Conservation (phyloP, 306 rosid genomes). For the Arachis hypogaea region DNA sequence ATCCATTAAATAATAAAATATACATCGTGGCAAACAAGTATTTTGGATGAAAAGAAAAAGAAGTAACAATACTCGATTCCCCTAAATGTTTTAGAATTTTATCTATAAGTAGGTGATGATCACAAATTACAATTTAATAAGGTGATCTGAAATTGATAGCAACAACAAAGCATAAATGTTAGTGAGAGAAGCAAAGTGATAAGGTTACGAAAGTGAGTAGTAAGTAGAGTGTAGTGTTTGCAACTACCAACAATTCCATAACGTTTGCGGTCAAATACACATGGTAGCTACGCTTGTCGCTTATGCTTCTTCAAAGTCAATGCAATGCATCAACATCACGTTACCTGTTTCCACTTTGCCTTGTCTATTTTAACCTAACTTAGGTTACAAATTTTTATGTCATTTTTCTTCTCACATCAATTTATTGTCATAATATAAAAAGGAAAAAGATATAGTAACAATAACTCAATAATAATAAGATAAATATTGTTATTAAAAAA, state of each 20-base stretch:
- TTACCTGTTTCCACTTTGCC: neutral
- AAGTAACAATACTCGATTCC: too few relatives aligned
- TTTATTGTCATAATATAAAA: too few relatives aligned
- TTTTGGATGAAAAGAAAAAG: too few relatives aligned
- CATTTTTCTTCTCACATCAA: too few relatives aligned
- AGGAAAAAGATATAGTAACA: too few relatives aligned
- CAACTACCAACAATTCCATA: neutral
- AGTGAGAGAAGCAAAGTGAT: neutral
- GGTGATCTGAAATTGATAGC: neutral
- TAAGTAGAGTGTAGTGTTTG: neutral
- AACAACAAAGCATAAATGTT: neutral
- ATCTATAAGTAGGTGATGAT: neutral
- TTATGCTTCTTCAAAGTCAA: neutral
- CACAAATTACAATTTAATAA: neutral
- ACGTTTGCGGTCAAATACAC: neutral
- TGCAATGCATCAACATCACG: neutral
- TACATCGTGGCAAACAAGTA: too few relatives aligned
- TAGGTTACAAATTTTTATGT: neutral
- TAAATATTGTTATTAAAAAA: too few relatives aligned
- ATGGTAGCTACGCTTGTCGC: neutral
- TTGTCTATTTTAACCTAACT: constrained; percentile 5
- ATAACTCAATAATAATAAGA: too few relatives aligned
- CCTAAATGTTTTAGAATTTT: too few relatives aligned
- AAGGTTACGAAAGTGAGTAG: neutral
- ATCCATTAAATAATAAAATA: too few relatives aligned